Evolutionary conservation across 2,329 filamentous ascomycete species (phyloP).

Genomic region (Juglanconis juglandina): DNA sequence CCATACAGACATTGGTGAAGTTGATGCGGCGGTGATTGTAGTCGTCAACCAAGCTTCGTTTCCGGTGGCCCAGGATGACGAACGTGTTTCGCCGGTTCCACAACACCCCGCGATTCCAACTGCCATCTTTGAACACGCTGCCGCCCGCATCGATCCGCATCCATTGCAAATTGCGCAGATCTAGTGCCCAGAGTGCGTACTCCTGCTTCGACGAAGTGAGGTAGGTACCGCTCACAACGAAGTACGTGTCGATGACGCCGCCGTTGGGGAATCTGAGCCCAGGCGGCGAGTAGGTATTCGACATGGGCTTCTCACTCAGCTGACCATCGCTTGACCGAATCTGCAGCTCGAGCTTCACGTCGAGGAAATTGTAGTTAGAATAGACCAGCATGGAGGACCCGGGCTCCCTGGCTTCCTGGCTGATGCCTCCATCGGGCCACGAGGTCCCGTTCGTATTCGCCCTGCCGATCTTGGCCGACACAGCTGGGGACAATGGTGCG

Average conservation of each 20-base stretch:
- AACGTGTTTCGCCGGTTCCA: constrained; percentile 95
- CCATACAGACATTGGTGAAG: constrained; percentile 93
- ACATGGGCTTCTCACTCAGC: constrained; percentile 85
- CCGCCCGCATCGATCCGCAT: constrained; percentile 92
- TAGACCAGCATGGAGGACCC: constrained; percentile 88
- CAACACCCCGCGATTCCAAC: constrained; percentile 92
- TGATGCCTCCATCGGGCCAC: constrained; percentile 44
- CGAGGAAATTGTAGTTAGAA: constrained; percentile 97
- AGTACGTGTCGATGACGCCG: constrained; percentile 90
- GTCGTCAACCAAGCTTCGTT: constrained; percentile 90
- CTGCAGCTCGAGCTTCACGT: constrained; percentile 93
- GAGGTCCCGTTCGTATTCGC: constrained; percentile 41
- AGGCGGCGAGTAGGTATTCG: constrained; percentile 79
- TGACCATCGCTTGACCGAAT: constrained; percentile 80
- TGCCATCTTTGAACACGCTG: constrained; percentile 91
- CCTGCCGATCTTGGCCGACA: constrained; percentile 64
- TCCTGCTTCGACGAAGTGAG: constrained; percentile 97
- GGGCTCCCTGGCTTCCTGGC: constrained; percentile 53
- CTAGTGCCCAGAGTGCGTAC: constrained; percentile 93
- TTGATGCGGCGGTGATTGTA: constrained; percentile 98
- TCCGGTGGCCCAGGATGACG: constrained; percentile 90
- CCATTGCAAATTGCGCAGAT: constrained; percentile 86
- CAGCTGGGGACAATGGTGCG: constrained; percentile 69
- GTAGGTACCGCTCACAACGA: constrained; percentile 96
- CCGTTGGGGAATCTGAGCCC: constrained; percentile 94